These are phyloP conservation scores for Hypomyces perniciosus DNA, from an alignment of 2,329 filamentous ascomycete species.

Conservation along the genomic window DNA sequence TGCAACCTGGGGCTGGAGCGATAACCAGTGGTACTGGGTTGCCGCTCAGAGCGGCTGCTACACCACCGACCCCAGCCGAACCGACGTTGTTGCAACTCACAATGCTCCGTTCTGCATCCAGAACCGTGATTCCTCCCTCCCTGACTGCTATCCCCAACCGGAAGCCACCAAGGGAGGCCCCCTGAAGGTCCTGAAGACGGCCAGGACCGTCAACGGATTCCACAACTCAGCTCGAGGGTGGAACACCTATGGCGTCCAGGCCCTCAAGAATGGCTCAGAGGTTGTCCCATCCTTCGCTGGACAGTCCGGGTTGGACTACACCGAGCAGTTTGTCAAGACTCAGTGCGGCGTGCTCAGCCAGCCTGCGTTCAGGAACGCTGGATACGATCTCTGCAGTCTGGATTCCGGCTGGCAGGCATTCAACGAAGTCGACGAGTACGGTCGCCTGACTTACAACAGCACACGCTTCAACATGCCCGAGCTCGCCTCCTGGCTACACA, in stretches of 20 bases:
- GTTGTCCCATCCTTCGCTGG: constrained; percentile 7
- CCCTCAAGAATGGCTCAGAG: constrained; percentile 1
- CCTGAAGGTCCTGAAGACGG: constrained; percentile 3
- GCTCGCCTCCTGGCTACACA: constrained; percentile 10
- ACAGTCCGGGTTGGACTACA: constrained; percentile 9
- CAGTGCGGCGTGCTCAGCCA: constrained; percentile 10
- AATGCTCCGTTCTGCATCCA: constrained; percentile 5
- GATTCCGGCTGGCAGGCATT: constrained; percentile 25
- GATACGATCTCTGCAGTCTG: constrained; percentile 11
- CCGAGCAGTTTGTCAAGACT: constrained; percentile 11
- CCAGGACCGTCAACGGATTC: constrained; percentile 5
- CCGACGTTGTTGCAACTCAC: constrained; percentile 4
- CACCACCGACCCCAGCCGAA: not conserved
- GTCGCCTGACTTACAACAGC: constrained; percentile 10
- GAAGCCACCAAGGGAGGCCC: not conserved
- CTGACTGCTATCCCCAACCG: constrained; percentile 3
- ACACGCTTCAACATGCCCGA: constrained; percentile 12
- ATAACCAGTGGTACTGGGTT: constrained; percentile 8
- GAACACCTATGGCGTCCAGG: constrained; percentile 7
- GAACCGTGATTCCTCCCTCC: constrained; percentile 1
- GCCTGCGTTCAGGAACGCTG: constrained; percentile 9
- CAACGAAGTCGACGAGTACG: constrained; percentile 7
- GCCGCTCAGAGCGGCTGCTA: constrained; percentile 1
- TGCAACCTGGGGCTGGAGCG: constrained; percentile 3
- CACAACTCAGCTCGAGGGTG: constrained; percentile 5